Evolutionary conservation across 2,329 filamentous ascomycete species (phyloP).

Genomic region (Tolypocladium ovalisporum): DNA sequence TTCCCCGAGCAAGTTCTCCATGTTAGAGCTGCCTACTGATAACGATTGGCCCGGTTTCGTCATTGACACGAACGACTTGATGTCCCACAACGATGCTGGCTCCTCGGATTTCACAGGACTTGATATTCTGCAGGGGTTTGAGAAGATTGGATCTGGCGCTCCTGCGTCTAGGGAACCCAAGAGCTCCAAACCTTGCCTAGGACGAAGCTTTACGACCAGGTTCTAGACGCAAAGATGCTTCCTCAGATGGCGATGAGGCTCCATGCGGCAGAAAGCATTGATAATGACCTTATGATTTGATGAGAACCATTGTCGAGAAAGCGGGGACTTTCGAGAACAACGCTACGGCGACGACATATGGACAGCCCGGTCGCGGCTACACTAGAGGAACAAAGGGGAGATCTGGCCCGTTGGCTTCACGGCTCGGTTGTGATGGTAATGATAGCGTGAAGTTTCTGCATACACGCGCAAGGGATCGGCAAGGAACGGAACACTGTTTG

Average conservation of each 20-base stretch:
- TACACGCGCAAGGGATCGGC: constrained; percentile 5
- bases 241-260: neutral
- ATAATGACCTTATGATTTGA: constrained; percentile 10
- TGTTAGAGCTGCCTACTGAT: constrained; percentile 24
- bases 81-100: constrained; percentile 36
- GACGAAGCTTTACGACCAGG: constrained; percentile 19
- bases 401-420: constrained; percentile 16
- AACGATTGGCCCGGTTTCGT: constrained; percentile 26
- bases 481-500: neutral
- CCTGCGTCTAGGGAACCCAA: constrained; percentile 19
- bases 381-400: neutral
- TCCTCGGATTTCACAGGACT: constrained; percentile 47
- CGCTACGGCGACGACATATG: neutral
- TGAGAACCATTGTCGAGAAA: neutral
- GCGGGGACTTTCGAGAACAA: neutral
- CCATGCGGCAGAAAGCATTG: constrained; percentile 4
- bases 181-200: constrained; percentile 15
- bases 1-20: constrained; percentile 41
- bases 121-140: constrained; percentile 66
- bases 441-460: constrained; percentile 15
- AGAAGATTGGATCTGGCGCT: constrained; percentile 53
- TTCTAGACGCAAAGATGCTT: constrained; percentile 13
- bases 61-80: constrained; percentile 28
- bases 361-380: neutral
- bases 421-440: constrained; percentile 18